A percentile compares a stretch with the other conserved stretches of the same genome.
Evolutionary conservation across 176 grass and related monocot species (phyloP).

Genomic region (Calamus simplicifolius): DNA sequence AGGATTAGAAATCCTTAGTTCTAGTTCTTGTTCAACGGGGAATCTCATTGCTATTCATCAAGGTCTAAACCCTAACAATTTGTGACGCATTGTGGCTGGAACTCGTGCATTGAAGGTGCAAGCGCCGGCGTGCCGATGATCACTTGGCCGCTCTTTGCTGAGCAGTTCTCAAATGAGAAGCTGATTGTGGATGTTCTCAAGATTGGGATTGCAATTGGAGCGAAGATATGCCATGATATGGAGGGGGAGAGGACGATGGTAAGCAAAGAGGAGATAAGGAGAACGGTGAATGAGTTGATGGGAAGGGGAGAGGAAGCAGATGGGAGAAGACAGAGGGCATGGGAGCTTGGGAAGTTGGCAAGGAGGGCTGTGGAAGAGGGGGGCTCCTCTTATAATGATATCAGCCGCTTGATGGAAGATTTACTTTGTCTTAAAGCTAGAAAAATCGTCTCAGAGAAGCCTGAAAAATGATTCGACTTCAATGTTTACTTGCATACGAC

Average conservation of each 20-base stretch:
- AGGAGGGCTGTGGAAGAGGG: too few species aligned
- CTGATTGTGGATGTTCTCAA: constrained; percentile 1
- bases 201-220: not conserved
- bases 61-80: too few species aligned
- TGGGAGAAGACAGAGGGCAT: not conserved
- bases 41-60: too few species aligned
- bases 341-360: too few species aligned
- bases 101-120: constrained; percentile 5
- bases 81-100: constrained; percentile 19
- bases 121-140: constrained; percentile 4
- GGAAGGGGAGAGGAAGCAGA: not conserved
- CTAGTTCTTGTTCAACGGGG: too few species aligned
- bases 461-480: too few species aligned
- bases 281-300: constrained; percentile 8
- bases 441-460: too few species aligned
- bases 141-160: constrained; percentile 9
- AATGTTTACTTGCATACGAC: too few species aligned
- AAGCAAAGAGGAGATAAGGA: not conserved
- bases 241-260: constrained; percentile 1
- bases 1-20: too few species aligned
- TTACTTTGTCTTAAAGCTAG: too few species aligned
- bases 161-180: constrained; percentile 14
- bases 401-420: too few species aligned
- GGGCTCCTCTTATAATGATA: too few species aligned
- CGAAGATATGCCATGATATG: not conserved